Percentiles rank a stretch among this genome's conserved stretches.
Conservation (phyloP, 2,329 filamentous ascomycete genomes). For the Arthroderma sp. region DNA sequence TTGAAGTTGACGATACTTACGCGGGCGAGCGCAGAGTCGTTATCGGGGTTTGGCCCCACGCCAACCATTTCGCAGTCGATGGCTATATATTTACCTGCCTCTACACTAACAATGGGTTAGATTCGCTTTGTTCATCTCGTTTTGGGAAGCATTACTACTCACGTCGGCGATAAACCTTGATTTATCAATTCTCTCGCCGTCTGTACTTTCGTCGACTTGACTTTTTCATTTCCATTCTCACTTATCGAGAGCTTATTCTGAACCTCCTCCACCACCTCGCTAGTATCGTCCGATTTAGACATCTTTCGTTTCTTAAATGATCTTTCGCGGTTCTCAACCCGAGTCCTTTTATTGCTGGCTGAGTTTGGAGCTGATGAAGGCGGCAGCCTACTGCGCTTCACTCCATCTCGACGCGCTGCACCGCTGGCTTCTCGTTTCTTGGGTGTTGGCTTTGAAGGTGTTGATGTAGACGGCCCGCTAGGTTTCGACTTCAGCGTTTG, state of each 20-base stretch:
- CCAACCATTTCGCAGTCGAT: constrained; percentile 99
- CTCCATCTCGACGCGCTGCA: constrained; percentile 4
- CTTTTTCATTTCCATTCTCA: background rate
- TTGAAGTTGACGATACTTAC: constrained; percentile 91
- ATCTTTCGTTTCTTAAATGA: constrained; percentile 6
- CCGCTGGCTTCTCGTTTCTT: constrained; percentile 8
- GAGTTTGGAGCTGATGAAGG: constrained; percentile 1
- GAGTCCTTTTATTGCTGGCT: background rate
- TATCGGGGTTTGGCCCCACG: constrained; percentile 48
- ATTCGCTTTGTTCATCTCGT: background rate
- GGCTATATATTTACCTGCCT: constrained; percentile 78
- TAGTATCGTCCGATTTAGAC: background rate
- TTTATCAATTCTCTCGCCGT: constrained; percentile 40
- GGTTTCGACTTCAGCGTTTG: constrained; percentile 25
- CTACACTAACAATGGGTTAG: constrained; percentile 33
- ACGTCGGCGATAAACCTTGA: constrained; percentile 43
- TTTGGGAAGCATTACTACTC: constrained; percentile 9
- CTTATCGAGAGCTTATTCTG: constrained; percentile 3
- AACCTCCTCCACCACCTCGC: constrained; percentile 1
- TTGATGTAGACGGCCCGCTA: constrained; percentile 11
- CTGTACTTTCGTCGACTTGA: background rate
- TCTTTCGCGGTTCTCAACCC: constrained; percentile 2
- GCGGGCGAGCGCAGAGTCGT: constrained; percentile 65
- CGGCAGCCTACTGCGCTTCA: constrained; percentile 9
- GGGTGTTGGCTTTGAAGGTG: constrained; percentile 14